Evolutionary conservation across 345 rosid genomes (phyloP).

Genomic region (Acer yangbiense): DNA sequence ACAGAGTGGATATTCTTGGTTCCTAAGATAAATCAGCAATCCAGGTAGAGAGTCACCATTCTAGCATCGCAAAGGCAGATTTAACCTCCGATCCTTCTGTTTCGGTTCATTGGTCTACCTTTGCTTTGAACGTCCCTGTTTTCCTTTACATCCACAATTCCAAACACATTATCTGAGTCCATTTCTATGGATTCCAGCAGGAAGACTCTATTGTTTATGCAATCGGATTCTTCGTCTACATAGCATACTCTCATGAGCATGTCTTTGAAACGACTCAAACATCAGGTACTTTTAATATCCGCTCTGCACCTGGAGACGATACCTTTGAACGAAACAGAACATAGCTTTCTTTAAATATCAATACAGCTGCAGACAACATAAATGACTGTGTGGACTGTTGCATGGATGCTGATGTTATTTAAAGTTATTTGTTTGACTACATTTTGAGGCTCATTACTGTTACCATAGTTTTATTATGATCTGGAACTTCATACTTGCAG

Average conservation of each 20-base stretch:
- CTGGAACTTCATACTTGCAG: no score
- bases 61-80: conserved; percentile 50
- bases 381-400: no score
- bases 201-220: conserved; percentile 54
- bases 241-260: conserved; percentile 75
- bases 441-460: no score
- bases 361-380: neutral
- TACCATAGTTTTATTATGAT: no score
- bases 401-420: no score
- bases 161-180: conserved; percentile 66
- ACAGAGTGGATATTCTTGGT: neutral
- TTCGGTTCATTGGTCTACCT: conserved; percentile 79
- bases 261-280: conserved; percentile 64
- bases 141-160: conserved; percentile 83
- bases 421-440: no score
- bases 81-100: conserved; percentile 78
- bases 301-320: conserved; percentile 89
- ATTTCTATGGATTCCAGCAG: conserved; percentile 61
- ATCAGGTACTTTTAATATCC: conserved; percentile 74
- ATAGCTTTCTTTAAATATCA: no score
- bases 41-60: conserved; percentile 62
- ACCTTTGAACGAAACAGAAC: conserved; percentile 47
- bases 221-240: conserved; percentile 41
- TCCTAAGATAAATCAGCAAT: conserved; percentile 30
- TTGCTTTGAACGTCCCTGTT: conserved; percentile 77